Evolutionary conservation across 1,284 basidiomycete species (phyloP).

Genomic region (Rhodotorula sp.): DNA sequence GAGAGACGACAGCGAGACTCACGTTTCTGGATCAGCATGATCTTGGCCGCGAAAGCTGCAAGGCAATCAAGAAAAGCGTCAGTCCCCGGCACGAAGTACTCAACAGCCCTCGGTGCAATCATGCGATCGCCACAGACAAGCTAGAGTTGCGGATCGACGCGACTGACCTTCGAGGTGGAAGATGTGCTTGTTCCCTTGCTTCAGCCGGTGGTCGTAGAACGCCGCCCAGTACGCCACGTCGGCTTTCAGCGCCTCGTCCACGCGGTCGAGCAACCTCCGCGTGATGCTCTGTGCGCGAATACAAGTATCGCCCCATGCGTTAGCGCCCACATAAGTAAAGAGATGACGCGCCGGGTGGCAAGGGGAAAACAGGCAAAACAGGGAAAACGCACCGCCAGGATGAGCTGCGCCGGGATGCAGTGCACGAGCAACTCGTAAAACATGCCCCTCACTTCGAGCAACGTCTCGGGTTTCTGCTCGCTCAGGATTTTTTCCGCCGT

Average conservation of each 20-base stretch:
- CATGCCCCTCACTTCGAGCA: conserved; percentile 88
- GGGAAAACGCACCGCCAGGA: conserved; percentile 69
- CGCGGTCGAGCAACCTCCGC: conserved; percentile 76
- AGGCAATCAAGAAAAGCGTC: background rate
- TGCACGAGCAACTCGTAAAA: conserved; percentile 95
- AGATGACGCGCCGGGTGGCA: background rate
- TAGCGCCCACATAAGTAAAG: background rate
- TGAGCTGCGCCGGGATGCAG: conserved; percentile 91
- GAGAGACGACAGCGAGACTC: background rate
- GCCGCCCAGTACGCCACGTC: conserved; percentile 97
- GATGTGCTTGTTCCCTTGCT: conserved; percentile 87
- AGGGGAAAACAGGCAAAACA: background rate
- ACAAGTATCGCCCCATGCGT: background rate
- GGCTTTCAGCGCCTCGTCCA: conserved; percentile 81
- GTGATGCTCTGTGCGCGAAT: conserved; percentile 68
- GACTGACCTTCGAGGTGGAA: conserved; percentile 73
- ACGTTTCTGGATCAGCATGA: conserved; percentile 45
- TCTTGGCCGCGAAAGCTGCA: conserved; percentile 45
- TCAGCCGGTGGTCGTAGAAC: conserved; percentile 88
- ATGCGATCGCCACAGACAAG: background rate
- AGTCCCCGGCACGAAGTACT: background rate
- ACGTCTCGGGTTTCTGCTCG: conserved; percentile 84
- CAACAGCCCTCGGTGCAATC: background rate
- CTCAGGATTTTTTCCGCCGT: conserved; percentile 90
- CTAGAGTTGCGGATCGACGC: background rate